Percentiles rank a stretch among this genome's conserved stretches.
These are phyloP conservation scores for Debaryomyces castellii DNA, from an alignment of 805 yeast species.

Conservation along the genomic window DNA sequence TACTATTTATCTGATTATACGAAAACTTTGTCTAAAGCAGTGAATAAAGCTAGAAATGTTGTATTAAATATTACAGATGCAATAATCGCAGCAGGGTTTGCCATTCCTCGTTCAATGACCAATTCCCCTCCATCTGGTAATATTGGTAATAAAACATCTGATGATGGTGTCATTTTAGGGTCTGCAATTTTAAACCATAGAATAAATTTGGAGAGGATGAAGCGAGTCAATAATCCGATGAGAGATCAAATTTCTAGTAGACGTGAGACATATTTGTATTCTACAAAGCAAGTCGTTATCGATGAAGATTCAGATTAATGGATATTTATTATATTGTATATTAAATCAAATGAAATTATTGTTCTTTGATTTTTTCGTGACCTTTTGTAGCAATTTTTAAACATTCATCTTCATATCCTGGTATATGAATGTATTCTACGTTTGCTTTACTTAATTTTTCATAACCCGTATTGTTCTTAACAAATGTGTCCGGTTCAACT, in stretches of 20 bases:
- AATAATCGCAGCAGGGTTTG: constrained; percentile 57
- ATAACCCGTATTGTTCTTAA: constrained; percentile 69
- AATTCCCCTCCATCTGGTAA: constrained; percentile 19
- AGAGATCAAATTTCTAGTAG: constrained; percentile 12
- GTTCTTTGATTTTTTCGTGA: constrained; percentile 40
- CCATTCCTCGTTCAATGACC: constrained; percentile 52
- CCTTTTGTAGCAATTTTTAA: constrained; percentile 73
- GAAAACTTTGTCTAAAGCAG: background rate
- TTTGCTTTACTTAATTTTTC: constrained; percentile 53
- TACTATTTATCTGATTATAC: background rate
- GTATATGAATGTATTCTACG: constrained; percentile 73
- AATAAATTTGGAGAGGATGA: background rate
- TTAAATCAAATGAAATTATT: background rate
- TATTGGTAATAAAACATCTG: background rate
- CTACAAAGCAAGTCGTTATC: constrained; percentile 36
- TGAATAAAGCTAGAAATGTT: constrained; percentile 29
- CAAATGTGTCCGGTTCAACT: constrained; percentile 85
- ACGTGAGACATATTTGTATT: constrained; percentile 35
- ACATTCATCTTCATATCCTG: constrained; percentile 77
- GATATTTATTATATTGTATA: background rate
- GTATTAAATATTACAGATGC: constrained; percentile 50
- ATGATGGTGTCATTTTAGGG: background rate
- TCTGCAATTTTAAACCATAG: background rate
- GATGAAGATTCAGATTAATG: constrained; percentile 19
- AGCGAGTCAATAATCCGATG: background rate